A percentile compares a stretch with the other conserved stretches of the same genome.
Conservation (phyloP, 176 grass and related monocot species). For the Oryza officinalis region DNA sequence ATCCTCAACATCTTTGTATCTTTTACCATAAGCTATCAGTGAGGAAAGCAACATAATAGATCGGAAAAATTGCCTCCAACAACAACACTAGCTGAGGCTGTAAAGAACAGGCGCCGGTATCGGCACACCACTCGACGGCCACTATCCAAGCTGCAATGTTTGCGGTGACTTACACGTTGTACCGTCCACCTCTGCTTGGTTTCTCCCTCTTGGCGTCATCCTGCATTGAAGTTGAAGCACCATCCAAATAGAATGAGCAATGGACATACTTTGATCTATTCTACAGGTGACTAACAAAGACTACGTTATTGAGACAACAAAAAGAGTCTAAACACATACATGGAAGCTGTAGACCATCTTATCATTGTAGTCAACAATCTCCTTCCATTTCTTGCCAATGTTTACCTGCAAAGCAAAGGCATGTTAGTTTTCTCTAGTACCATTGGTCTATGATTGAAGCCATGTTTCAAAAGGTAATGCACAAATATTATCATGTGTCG, state of each 20-base stretch:
- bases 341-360: constrained; percentile 96
- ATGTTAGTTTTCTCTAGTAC: not conserved
- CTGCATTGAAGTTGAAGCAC: constrained; percentile 34
- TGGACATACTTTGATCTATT: not conserved
- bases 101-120: not conserved
- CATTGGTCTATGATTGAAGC: not conserved
- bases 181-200: constrained; percentile 82
- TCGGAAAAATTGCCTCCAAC: constrained; percentile 37
- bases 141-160: not conserved
- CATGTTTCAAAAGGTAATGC: not conserved
- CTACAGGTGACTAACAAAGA: not conserved
- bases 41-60: constrained; percentile 31
- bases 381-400: constrained; percentile 99
- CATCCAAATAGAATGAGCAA: constrained; percentile 20
- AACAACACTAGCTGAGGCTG: constrained; percentile 26
- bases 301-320: not conserved
- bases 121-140: not conserved
- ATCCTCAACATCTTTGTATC: constrained; percentile 22
- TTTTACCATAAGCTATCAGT: constrained; percentile 38
- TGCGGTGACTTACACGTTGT: constrained; percentile 61
- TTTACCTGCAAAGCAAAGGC: constrained; percentile 59
- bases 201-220: constrained; percentile 88
- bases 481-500: not conserved
- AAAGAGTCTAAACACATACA: constrained; percentile 52
- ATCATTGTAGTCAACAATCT: constrained; percentile 83